Evolutionary conservation across 2,329 filamentous ascomycete species (phyloP).

Genomic region (Knufia fluminis): DNA sequence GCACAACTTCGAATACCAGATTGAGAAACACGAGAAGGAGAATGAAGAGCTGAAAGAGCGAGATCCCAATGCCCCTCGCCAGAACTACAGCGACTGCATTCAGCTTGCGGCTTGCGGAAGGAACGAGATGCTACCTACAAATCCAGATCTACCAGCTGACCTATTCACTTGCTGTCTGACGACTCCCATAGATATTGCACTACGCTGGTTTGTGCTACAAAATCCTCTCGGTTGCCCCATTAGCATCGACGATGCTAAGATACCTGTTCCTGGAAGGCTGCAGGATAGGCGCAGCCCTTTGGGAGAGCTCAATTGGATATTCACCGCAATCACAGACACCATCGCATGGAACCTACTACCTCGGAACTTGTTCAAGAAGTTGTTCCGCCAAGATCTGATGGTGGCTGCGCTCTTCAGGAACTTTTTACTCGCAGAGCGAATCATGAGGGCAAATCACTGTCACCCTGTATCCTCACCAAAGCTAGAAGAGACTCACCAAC

Average conservation of each 20-base stretch:
- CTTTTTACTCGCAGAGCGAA: constrained; percentile 84
- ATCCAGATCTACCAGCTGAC: constrained; percentile 85
- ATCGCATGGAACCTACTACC: constrained; percentile 96
- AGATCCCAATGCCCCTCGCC: constrained; percentile 58
- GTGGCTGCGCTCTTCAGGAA: constrained; percentile 97
- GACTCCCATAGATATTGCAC: constrained; percentile 92
- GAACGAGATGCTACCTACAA: constrained; percentile 88
- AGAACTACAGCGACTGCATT: constrained; percentile 73
- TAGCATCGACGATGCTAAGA: constrained; percentile 72
- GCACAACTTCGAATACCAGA: constrained; percentile 85
- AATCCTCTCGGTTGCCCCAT: constrained; percentile 64
- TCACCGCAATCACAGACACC: constrained; percentile 96
- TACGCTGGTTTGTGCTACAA: constrained; percentile 92
- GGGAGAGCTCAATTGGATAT: constrained; percentile 98
- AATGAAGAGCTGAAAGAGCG: constrained; percentile 65
- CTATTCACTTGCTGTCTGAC: constrained; percentile 93
- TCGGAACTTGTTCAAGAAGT: constrained; percentile 84
- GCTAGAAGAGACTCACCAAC: constrained; percentile 89
- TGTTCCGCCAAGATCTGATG: constrained; percentile 96
- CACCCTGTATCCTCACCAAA: constrained; percentile 85
- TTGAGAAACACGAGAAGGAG: constrained; percentile 88
- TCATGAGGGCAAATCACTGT: constrained; percentile 95
- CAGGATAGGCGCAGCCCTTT: constrained; percentile 89
- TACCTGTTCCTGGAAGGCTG: constrained; percentile 71
- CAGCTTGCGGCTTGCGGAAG: constrained; percentile 85